Base-by-base conservation (phyloP, 2,329 filamentous ascomycete genomes). In the Claviceps pazoutovae region DNA sequence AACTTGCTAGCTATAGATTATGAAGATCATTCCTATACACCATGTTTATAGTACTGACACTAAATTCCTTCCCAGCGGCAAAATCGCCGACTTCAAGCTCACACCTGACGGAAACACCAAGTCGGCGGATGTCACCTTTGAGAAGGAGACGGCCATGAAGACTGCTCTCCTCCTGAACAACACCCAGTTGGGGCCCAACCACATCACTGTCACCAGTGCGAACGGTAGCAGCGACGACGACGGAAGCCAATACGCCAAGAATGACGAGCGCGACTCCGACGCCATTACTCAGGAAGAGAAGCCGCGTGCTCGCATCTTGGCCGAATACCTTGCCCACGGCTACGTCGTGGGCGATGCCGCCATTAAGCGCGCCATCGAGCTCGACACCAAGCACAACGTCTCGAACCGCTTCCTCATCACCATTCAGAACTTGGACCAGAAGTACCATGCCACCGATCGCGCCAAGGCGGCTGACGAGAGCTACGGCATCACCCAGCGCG, bases 151-250 rank as follows among this genome's bases (percentile, higher is more conserved):
- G 14, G 93, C 93, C 49, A 90, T 91, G 54, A 96, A 95, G 76
- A 98, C 93, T 21, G 93, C 93, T 26, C 86, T 96, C 42, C 86
- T 98, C 54, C 83, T 98, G 57, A 91, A 97, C 73, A 94, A 95
- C 76, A 98, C 93, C 50, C 86, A 95, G 71, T 85, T 98, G 49
- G 90, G 90, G 57, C 73, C 84, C 54, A 88, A 90, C 59, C 82
- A 93, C 64, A 94, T 98, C 65, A 76, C 80, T 53, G 79, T 89
- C 48, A 79, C 83, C 44, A 78, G 82, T 57, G 78, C 79, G 49
- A 74, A 84, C 56, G 83, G 82, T 57, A 76, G 86, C 53, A 71
- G 79, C 50, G 77, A 79, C 49, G 81, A 86, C 56, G 80, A 85
- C 57, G 71, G 74, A 51, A 71, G 79, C 47, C 73, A 75, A 55